Base-by-base conservation (phyloP, 139 green algal genomes). In the Asterochloris sp. region DNA sequence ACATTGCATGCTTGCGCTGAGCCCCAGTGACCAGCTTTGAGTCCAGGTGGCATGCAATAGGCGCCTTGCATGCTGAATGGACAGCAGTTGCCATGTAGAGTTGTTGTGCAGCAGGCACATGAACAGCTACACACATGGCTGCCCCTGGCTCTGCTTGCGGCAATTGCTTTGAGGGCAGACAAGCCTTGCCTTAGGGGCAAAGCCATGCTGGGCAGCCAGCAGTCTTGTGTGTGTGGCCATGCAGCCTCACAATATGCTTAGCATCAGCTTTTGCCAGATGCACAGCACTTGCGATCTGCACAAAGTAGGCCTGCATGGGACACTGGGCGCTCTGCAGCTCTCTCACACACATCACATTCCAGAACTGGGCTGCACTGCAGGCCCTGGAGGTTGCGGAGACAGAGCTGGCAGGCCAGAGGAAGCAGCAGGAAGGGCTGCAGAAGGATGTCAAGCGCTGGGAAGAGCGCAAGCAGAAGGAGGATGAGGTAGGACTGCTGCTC, bases 361-460 rank as follows among this genome's bases (percentile, higher is more conserved):
- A 21, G 19, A 21, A 26, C 1, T 12, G 21, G 8, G n/a, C 29
- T 24, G 28, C 15, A 11, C 29, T 23, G 23, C 83, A 86, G 83
- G 66, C 69, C 13, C 60, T 73, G n/a, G 26, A 61, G 6, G 63
- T 75, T 67, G 78, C 92, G 69, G 67, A 82, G 0, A 63, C 66
- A 24, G 79, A 88, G 66, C 74, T 92, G 83, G 73, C 62, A 29
- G 63, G 78, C 47, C 84, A 91, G 28, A 19, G 89, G 75, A 69
- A 28, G 13, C 79, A 94, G 64, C 92, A 95, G 24, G 80, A 83
- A 62, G 69, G 76, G 69, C 82, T 96, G 73, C 83, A 94, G 82
- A 79, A 89, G 12, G 94, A 97, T 47, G 93, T 95, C 54, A 84
- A 96, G 67, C 85, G 85, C 62, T 89, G 94, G 38, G 66, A 89